Evolutionary conservation across 805 yeast species (phyloP), one percentile per base, ranked within the genome.

Genomic region (Suhomyces xylopsoci): DNA sequence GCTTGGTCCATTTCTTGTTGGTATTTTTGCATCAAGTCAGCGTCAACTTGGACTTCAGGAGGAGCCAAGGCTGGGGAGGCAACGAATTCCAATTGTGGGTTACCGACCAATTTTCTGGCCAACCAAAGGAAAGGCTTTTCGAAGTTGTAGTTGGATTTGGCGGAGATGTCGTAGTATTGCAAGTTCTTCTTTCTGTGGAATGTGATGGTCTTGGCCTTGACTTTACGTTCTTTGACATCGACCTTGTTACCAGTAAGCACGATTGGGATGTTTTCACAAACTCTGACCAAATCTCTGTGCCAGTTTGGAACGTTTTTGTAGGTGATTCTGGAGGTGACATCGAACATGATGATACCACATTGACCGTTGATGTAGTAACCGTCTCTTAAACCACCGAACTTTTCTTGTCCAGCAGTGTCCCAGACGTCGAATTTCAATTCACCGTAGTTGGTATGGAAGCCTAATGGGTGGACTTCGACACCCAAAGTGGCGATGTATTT

Each of bases 361-460:
- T 94, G 97, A 71, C 99, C 99, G 76, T 94, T 93, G 76, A 94
- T 94, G 81, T 94, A 94, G 82, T 94, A 94, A 73, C 99, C 99
- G 71, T 94, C 99, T 83, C 99, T 92, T 71, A 94, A 83, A 67
- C 99, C 99, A 78, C 99, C 99, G 66, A 94, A 94, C 81, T 94
- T 94, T 81, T 94, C 99, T 82, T 94, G 99, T 60, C 99, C 99
- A 54, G 99, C 99, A 52, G 99, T 94, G 78, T 94, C 99, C 99
- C 99, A 94, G 68, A 94, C 97, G 74, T 94, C 97, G 78, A 94
- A 94, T 77, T 90, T 93, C 80, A 94, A 90, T 79, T 93, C 97
- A 80, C 99, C 99, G 71, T 79, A 94, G 82, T 93, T 93, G 74
- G 99, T 94, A 87, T 84, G 90, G 87, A 94, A 94, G 46, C 94